Conservation (phyloP, 176 grass and related monocot species). For the Sorghum bicolor region Sorghum_bicolor_NCBIv3 NC_012872.2:16411001-16411500, state of each 20-base stretch:
- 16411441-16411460: background rate
- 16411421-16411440: background rate
- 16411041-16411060: slow-evolving; percentile 48
- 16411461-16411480: background rate
- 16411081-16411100: slow-evolving; percentile 87
- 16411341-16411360: background rate
- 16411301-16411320: background rate
- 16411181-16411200: slow-evolving; percentile 62
- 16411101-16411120: slow-evolving; percentile 56
- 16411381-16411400: background rate
- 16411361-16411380: background rate
- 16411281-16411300: slow-evolving; percentile 19
- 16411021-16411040: background rate
- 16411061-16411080: slow-evolving; percentile 86
- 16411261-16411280: slow-evolving; percentile 47
- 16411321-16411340: background rate
- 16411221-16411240: slow-evolving; percentile 58
- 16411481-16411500: background rate
- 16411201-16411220: slow-evolving; percentile 52
- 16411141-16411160: slow-evolving; percentile 40
- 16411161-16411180: slow-evolving; percentile 87
- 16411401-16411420: background rate
- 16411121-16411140: slow-evolving; percentile 50
- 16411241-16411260: slow-evolving; percentile 51
- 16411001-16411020: too few relatives aligned